These are phyloP conservation scores for Colletotrichum cuscutae DNA, from an alignment of 2,329 filamentous ascomycete genomes.

Conservation along the genomic window DNA sequence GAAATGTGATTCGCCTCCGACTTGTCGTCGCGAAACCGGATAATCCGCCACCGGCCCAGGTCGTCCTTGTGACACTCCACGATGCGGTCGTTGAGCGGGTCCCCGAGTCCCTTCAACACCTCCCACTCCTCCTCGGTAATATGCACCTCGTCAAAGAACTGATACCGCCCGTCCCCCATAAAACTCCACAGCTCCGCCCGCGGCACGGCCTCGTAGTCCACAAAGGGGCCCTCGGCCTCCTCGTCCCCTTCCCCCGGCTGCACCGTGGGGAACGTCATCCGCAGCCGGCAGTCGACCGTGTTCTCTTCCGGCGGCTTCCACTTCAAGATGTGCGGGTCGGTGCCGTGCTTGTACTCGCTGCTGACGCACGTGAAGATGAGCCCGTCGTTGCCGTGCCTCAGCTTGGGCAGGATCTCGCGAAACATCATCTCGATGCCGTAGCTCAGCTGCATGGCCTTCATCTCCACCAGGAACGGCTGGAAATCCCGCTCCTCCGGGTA, in stretches of 20 bases:
- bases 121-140: conserved; percentile 87
- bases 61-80: conserved; percentile 90
- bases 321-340: conserved; percentile 93
- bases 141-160: conserved; percentile 73
- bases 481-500: conserved; percentile 76
- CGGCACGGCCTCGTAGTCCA: conserved; percentile 85
- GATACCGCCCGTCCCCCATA: conserved; percentile 71
- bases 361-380: conserved; percentile 97
- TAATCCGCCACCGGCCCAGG: conserved; percentile 81
- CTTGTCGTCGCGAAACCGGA: conserved; percentile 94
- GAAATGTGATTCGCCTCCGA: conserved; percentile 87
- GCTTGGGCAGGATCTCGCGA: conserved; percentile 80
- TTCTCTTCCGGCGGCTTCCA: conserved; percentile 98
- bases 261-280: conserved; percentile 78
- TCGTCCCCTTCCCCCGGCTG: conserved; percentile 76
- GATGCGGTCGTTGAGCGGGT: conserved; percentile 86
- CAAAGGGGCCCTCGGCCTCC: conserved; percentile 69
- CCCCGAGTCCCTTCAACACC: conserved; percentile 74
- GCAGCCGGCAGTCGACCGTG: conserved; percentile 90
- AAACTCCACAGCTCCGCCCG: conserved; percentile 78
- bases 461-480: conserved; percentile 83
- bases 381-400: conserved; percentile 95
- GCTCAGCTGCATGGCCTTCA: conserved; percentile 89
- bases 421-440: conserved; percentile 96
- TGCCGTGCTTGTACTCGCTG: conserved; percentile 88